Percentiles rank a stretch among this genome's conserved stretches.
phyloP scores from a whole-genome alignment of 768 basidiomycete species.

The Boletus vinaceobasis region DNA sequence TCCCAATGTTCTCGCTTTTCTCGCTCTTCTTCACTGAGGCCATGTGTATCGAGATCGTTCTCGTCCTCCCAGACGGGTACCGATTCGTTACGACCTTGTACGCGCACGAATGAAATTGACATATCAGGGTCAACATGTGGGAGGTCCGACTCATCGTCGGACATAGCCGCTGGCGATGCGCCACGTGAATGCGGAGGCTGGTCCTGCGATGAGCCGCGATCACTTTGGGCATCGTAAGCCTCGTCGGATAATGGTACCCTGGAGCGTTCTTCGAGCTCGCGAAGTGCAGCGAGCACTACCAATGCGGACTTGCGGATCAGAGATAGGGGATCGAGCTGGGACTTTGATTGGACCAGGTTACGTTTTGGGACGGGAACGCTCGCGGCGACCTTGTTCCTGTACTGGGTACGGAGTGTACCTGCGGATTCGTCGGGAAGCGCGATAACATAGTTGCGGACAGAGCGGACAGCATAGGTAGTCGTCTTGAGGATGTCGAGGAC shows the following conservation, averaged over 20 bases:
- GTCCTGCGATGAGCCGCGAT: conserved; percentile 48
- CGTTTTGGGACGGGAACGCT: conserved; percentile 33
- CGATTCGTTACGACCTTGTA: conserved; percentile 59
- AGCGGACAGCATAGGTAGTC: conserved; percentile 78
- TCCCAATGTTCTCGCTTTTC: conserved; percentile 77
- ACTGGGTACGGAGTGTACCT: conserved; percentile 52
- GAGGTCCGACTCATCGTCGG: conserved; percentile 34
- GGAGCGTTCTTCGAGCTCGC: conserved; percentile 75
- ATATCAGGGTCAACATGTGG: conserved; percentile 51
- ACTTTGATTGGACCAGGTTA: conserved; percentile 30
- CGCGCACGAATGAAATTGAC: conserved; percentile 66
- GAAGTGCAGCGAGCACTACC: conserved; percentile 76
- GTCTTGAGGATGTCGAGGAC: conserved; percentile 70
- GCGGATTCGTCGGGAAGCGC: conserved; percentile 75
- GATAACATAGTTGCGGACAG: conserved; percentile 79
- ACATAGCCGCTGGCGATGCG: conserved; percentile 42
- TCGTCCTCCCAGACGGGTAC: conserved; percentile 85
- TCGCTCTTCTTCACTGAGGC: conserved; percentile 44
- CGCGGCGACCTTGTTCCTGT: conserved; percentile 49
- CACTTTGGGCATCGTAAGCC: conserved; percentile 79
- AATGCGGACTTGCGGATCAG: conserved; percentile 75
- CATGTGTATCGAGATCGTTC: conserved; percentile 41
- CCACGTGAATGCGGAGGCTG: conserved; percentile 38
- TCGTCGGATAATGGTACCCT: conserved; percentile 77
- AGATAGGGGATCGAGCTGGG: conserved; percentile 56